phyloP scores from a whole-genome alignment of 176 grass and related monocot species.

The Poa pratensis region DNA sequence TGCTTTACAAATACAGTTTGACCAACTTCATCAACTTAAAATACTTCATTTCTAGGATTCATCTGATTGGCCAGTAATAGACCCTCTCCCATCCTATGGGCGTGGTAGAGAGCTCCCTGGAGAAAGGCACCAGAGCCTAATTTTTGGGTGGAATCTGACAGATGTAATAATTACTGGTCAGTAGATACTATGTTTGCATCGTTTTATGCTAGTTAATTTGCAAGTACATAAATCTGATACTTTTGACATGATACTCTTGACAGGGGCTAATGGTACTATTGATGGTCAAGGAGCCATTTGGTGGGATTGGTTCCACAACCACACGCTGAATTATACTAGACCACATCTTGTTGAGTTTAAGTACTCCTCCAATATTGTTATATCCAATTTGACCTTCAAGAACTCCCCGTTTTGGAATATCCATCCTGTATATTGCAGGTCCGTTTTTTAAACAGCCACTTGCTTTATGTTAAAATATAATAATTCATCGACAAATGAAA shows the following conservation, averaged over 20 bases:
- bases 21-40: not conserved
- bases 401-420: constrained; percentile 96
- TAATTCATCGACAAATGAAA: constrained; percentile 48
- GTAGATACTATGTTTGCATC: constrained; percentile 32
- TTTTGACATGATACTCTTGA: constrained; percentile 42
- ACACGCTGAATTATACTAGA: constrained; percentile 79
- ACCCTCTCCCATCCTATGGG: constrained; percentile 94
- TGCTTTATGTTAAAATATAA: constrained; percentile 44
- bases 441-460: constrained; percentile 46
- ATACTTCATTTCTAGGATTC: constrained; percentile 61
- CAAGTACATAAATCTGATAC: not conserved
- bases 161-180: constrained; percentile 93
- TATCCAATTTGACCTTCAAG: constrained; percentile 92
- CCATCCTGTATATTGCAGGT: constrained; percentile 98
- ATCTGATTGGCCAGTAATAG: constrained; percentile 68
- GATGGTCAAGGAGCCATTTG: constrained; percentile 90
- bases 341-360: constrained; percentile 91
- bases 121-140: constrained; percentile 80
- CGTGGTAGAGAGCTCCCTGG: constrained; percentile 90
- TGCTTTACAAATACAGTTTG: too few relatives aligned
- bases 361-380: constrained; percentile 80
- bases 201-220: constrained; percentile 22
- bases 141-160: constrained; percentile 82
- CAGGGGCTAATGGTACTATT: constrained; percentile 90
- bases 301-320: constrained; percentile 84